phyloP scores from a whole-genome alignment of 306 rosid species.

The Medicago lupulina region DNA sequence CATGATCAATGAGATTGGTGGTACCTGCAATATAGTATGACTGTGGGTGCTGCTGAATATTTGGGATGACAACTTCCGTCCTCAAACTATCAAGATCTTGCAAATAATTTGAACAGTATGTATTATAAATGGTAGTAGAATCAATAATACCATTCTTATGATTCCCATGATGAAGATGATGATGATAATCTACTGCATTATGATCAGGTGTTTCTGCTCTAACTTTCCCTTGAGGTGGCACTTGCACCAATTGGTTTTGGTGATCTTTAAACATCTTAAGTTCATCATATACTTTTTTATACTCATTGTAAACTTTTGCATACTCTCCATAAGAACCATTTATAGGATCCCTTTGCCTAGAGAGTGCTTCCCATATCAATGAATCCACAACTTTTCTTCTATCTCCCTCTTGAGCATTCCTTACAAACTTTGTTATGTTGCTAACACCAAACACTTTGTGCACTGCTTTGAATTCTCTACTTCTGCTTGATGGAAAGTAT shows the following conservation, averaged over 20 bases:
- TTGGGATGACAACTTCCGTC: constrained; percentile 45
- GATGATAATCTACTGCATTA: constrained; percentile 36
- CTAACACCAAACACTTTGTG: constrained; percentile 82
- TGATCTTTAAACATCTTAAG: constrained; percentile 46
- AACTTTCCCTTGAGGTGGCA: constrained; percentile 25
- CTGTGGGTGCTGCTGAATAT: constrained; percentile 49
- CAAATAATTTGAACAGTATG: constrained; percentile 46
- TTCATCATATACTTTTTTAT: constrained; percentile 53
- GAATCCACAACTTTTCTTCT: constrained; percentile 66
- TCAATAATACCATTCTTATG: neutral
- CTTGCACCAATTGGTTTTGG: constrained; percentile 48
- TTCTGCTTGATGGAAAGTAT: constrained; percentile 66
- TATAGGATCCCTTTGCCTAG: constrained; percentile 79
- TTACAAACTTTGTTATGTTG: constrained; percentile 75
- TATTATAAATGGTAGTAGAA: constrained; percentile 32
- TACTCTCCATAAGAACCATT: constrained; percentile 76
- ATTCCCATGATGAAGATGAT: constrained; percentile 19
- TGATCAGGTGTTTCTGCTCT: no score
- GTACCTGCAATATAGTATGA: constrained; percentile 59
- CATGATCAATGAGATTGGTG: neutral
- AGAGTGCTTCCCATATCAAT: constrained; percentile 78
- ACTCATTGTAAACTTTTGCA: constrained; percentile 55
- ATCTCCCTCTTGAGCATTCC: constrained; percentile 49
- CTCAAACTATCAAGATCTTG: constrained; percentile 48
- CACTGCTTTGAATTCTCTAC: constrained; percentile 67